Evolutionary conservation across 495 filamentous ascomycete genomes (phyloP), one percentile per base, ranked within the genome.

Genomic region (Mycothermus thermophilus): DNA sequence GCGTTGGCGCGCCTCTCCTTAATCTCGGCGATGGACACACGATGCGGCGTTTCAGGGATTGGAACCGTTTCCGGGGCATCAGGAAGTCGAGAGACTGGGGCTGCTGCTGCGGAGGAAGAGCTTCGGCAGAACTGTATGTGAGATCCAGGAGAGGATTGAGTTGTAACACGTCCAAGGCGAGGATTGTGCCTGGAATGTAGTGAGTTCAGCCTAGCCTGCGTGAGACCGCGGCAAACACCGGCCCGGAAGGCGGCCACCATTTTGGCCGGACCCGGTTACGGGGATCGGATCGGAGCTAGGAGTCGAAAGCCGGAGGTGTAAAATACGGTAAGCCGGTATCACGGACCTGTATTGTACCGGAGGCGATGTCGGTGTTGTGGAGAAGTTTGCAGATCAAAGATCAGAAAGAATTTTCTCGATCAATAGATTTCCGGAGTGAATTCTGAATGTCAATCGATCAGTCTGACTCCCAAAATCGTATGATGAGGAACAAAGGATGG

Each of bases 21-120:
- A 32, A 96, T 73, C 12, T 72, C 75, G 41, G 77, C 68, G 52
- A 84, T 60, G 22, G 80, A 83, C n/a, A n/a, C n/a, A n/a, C n/a
- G n/a, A n/a, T n/a, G n/a, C n/a, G n/a, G n/a, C n/a, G n/a, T n/a
- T n/a, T n/a, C n/a, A n/a, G n/a, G n/a, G n/a, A n/a, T n/a, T n/a
- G n/a, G 47, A 93, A 61, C 24, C 77, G 73, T 37, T 74, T 28
- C 11, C 27, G 23, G 4, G 30, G 36, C 9, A 18, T 20, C 22
- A 23, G 45, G 41, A 6, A 51, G 34, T 24, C 47, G 47, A 22
- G 43, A 43, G 1, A 26, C 39, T 4, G 49, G 12, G 11, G 16
- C 49, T 12, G 46, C 21, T 0, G 38, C 44, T 12, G 46, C 52
- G 13, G 40, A 43, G 30, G 15, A 20, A 16, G 46, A 37, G 13